phyloP scores from a whole-genome alignment of 148 eudicot species.

The Dysphania ambrosioides region DNA sequence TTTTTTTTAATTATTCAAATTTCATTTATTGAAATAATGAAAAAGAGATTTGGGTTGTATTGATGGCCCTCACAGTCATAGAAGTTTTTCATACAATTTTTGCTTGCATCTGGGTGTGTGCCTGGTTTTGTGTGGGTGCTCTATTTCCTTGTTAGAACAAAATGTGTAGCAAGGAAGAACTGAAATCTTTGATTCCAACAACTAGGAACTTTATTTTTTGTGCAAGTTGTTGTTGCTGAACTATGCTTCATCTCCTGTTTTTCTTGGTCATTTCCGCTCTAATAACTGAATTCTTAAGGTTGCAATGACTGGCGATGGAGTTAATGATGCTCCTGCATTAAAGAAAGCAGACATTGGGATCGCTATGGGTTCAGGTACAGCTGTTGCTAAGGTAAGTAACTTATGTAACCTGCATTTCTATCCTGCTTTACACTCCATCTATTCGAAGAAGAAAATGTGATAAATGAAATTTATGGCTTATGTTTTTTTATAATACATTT shows the following conservation, averaged over 20 bases:
- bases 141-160: too few relatives aligned
- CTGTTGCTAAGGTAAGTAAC: slow-evolving; percentile 85
- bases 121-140: neutral
- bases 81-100: too few relatives aligned
- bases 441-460: neutral
- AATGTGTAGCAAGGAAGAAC: neutral
- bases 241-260: too few relatives aligned
- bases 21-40: too few relatives aligned
- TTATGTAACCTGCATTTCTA: neutral
- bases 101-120: too few relatives aligned
- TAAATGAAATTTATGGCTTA: too few relatives aligned
- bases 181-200: neutral
- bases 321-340: slow-evolving; percentile 97
- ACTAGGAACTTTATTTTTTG: neutral
- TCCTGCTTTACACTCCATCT: neutral
- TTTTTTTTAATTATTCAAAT: too few relatives aligned
- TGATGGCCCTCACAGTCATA: too few relatives aligned
- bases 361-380: slow-evolving; percentile 99
- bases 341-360: slow-evolving; percentile 98
- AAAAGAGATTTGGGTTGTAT: too few relatives aligned
- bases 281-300: slow-evolving; percentile 68
- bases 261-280: too few relatives aligned
- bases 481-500: too few relatives aligned
- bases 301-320: slow-evolving; percentile 99
- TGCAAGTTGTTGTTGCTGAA: too few relatives aligned